Conservation (phyloP, 768 basidiomycete genomes). For the Suillus lakei region DNA sequence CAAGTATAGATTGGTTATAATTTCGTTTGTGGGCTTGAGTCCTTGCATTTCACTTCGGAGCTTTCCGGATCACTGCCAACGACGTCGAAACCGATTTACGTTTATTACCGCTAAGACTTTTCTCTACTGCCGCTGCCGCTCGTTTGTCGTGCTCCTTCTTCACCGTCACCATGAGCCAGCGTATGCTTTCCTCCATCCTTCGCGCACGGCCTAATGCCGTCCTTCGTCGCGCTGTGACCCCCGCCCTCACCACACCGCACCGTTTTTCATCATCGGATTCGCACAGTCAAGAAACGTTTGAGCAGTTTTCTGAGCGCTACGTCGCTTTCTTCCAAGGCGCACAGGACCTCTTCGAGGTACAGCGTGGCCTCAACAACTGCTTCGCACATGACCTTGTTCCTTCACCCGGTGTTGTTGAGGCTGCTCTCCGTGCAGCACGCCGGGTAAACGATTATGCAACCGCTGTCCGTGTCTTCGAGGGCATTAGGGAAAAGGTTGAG, state of each 20-base stretch:
- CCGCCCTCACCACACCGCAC: slow-evolving; percentile 43
- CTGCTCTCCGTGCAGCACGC: slow-evolving; percentile 84
- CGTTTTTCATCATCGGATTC: slow-evolving; percentile 52
- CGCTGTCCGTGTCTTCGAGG: slow-evolving; percentile 95
- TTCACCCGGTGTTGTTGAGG: slow-evolving; percentile 80
- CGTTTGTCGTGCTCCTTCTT: slow-evolving; percentile 10
- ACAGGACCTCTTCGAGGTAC: slow-evolving; percentile 97
- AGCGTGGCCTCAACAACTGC: slow-evolving; percentile 99
- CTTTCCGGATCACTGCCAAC: background rate
- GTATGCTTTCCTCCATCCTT: slow-evolving; percentile 64
- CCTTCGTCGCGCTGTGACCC: slow-evolving; percentile 40
- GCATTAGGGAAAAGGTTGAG: slow-evolving; percentile 96
- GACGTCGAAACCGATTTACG: slow-evolving; percentile 1
- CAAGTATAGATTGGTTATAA: background rate
- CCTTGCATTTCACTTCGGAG: background rate
- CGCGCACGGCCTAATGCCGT: slow-evolving; percentile 58
- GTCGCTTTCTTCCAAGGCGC: slow-evolving; percentile 91
- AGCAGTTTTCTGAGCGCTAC: slow-evolving; percentile 93
- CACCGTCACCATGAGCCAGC: slow-evolving; percentile 54
- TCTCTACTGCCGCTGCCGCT: background rate
- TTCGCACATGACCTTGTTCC: slow-evolving; percentile 98
- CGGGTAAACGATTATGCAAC: slow-evolving; percentile 98
- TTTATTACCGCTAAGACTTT: slow-evolving; percentile 2
- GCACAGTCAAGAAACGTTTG: slow-evolving; percentile 91
- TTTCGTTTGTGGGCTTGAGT: background rate